These are phyloP conservation scores for Tylopilus rubrobrunneus DNA, from an alignment of 768 basidiomycete species.

Conservation along the genomic window DNA sequence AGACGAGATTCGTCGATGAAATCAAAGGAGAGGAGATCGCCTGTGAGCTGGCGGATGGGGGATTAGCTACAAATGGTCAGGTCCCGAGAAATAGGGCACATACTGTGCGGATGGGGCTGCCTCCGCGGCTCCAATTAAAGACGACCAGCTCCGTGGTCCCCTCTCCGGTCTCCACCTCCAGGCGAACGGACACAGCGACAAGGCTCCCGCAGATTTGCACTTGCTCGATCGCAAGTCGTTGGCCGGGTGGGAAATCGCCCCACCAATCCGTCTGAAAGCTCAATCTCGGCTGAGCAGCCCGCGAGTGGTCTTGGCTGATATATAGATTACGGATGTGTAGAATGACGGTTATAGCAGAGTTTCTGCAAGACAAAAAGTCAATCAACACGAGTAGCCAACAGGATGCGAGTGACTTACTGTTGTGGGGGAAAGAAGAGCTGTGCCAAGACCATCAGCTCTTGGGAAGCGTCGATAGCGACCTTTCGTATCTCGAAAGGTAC, in stretches of 20 bases:
- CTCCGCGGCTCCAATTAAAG: slow-evolving; percentile 29
- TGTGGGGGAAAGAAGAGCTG: slow-evolving; percentile 30
- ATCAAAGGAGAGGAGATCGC: slow-evolving; percentile 31
- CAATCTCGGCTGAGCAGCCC: slow-evolving; percentile 31
- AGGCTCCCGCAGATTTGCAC: slow-evolving; percentile 26
- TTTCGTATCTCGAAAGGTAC: slow-evolving; percentile 32
- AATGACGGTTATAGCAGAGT: slow-evolving; percentile 21
- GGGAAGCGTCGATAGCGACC: slow-evolving; percentile 30
- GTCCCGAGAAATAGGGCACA: not conserved
- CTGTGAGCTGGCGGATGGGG: slow-evolving; percentile 17
- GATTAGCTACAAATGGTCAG: not conserved
- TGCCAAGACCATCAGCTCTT: slow-evolving; percentile 29
- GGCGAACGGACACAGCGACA: slow-evolving; percentile 25
- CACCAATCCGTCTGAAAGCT: slow-evolving; percentile 34
- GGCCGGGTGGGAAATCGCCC: slow-evolving; percentile 29
- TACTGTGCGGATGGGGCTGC: slow-evolving; percentile 26
- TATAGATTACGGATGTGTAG: slow-evolving; percentile 54
- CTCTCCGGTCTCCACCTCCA: slow-evolving; percentile 31
- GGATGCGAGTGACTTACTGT: slow-evolving; percentile 12
- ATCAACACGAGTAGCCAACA: not conserved
- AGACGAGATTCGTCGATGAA: slow-evolving; percentile 26
- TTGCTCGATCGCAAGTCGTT: slow-evolving; percentile 29
- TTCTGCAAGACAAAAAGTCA: slow-evolving; percentile 14
- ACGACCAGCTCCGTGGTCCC: slow-evolving; percentile 29
- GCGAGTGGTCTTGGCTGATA: slow-evolving; percentile 52